Evolutionary conservation across 768 basidiomycete genomes (phyloP).

Genomic region (Pisolithus microcarpus): DNA sequence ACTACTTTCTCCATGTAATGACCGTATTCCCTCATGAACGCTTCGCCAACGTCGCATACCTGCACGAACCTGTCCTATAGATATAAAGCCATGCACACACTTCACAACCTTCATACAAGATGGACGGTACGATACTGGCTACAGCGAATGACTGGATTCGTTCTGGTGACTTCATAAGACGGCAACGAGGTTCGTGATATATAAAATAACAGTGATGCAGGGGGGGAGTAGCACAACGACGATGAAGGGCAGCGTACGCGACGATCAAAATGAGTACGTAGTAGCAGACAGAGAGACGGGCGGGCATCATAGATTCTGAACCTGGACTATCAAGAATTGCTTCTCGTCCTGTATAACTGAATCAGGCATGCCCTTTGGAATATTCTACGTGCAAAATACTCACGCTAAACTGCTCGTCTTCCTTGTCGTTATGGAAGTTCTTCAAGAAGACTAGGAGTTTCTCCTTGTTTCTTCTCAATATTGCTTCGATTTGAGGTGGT

Average conservation of each 20-base stretch:
- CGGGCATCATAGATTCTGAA: constrained; percentile 56
- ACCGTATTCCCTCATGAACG: no score
- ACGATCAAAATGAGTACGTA: neutral
- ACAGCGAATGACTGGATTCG: no score
- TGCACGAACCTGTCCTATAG: no score
- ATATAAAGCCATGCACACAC: no score
- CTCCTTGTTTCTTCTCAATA: constrained; percentile 89
- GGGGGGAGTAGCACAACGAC: neutral
- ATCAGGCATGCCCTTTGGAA: neutral
- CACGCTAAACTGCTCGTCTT: constrained; percentile 95
- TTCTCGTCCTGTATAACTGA: constrained; percentile 67
- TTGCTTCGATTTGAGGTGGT: constrained; percentile 87
- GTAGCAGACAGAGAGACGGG: neutral
- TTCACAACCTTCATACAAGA: no score
- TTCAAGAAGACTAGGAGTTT: constrained; percentile 86
- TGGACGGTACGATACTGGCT: no score
- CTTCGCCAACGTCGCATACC: no score
- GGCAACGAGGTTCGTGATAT: neutral
- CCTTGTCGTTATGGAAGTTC: constrained; percentile 96
- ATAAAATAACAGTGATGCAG: neutral
- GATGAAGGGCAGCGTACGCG: neutral
- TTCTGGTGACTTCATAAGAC: no score
- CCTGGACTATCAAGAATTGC: constrained; percentile 91
- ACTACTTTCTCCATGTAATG: no score
- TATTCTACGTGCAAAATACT: constrained; percentile 13